A percentile compares a stretch with the other conserved stretches of the same genome.
phyloP scores from a whole-genome alignment of 768 basidiomycete species.

The Astraeus odoratus region DNA sequence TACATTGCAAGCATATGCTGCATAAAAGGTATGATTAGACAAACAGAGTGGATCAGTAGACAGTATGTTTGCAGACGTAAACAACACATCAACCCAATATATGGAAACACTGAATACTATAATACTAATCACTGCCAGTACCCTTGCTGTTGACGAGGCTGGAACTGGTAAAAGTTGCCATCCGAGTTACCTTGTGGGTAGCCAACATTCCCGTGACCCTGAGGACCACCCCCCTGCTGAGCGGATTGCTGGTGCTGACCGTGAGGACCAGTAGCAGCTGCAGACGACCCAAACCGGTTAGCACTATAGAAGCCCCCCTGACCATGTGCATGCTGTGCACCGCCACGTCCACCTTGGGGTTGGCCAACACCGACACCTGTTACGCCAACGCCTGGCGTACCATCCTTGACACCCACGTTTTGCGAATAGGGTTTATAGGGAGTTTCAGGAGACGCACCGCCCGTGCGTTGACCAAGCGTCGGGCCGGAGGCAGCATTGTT shows the following conservation, averaged over 20 bases:
- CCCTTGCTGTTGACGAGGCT: constrained; percentile 57
- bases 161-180: constrained; percentile 66
- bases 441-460: constrained; percentile 60
- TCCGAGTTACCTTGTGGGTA: constrained; percentile 53
- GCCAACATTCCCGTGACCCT: constrained; percentile 34
- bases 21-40: background rate
- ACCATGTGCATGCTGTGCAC: constrained; percentile 36
- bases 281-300: constrained; percentile 36
- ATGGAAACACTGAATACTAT: background rate
- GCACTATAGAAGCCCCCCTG: constrained; percentile 43
- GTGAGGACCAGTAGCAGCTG: constrained; percentile 39
- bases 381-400: constrained; percentile 39
- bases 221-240: constrained; percentile 12
- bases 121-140: constrained; percentile 36
- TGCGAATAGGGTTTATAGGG: constrained; percentile 69
- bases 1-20: no score
- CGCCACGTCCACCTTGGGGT: constrained; percentile 35
- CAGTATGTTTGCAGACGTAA: background rate
- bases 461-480: constrained; percentile 34
- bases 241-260: constrained; percentile 30
- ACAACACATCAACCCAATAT: background rate
- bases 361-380: constrained; percentile 35
- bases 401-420: constrained; percentile 51
- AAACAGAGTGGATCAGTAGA: background rate
- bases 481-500: constrained; percentile 39